Evolutionary conservation across 495 filamentous ascomycete genomes (phyloP).

Genomic region (Aspergillus homomorphus): DNA sequence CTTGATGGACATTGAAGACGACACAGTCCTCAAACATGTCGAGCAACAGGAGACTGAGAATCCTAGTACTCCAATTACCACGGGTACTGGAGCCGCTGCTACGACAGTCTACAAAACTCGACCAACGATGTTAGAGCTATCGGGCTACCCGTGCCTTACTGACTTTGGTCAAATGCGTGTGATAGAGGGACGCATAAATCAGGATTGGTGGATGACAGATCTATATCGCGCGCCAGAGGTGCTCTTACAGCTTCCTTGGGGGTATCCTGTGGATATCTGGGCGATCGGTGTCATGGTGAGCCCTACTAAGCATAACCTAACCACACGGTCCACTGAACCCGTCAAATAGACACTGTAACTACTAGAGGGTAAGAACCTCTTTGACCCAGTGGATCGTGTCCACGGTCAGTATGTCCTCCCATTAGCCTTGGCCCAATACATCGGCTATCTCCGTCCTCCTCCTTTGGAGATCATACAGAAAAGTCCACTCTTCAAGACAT

Average conservation of each 20-base stretch:
- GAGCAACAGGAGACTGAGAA: conserved; percentile 14
- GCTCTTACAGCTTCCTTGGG: conserved; percentile 20
- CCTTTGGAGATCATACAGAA: too few species aligned
- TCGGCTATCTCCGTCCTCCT: conserved; percentile 9
- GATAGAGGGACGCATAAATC: conserved; percentile 9
- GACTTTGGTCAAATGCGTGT: conserved; percentile 23
- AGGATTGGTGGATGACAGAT: conserved; percentile 24
- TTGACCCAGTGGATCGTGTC: conserved; percentile 25
- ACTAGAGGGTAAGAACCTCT: conserved; percentile 25
- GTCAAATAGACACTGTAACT: conserved; percentile 22
- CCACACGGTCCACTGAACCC: too few species aligned
- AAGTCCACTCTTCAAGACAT: too few species aligned
- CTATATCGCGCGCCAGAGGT: conserved; percentile 26
- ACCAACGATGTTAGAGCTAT: conserved; percentile 10
- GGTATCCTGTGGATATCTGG: conserved; percentile 22
- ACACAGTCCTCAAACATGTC: conserved; percentile 10
- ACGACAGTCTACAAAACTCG: conserved; percentile 16
- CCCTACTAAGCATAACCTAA: too few species aligned
- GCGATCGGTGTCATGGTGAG: conserved; percentile 23
- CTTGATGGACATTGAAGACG: conserved; percentile 11
- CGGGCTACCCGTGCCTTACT: conserved; percentile 17
- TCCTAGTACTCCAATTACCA: conserved; percentile 15
- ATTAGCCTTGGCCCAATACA: conserved; percentile 28
- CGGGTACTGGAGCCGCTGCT: too few species aligned
- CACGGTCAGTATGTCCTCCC: conserved; percentile 24